Conservation (phyloP, 768 basidiomycete species). For the Tephrocybe sp. region DNA sequence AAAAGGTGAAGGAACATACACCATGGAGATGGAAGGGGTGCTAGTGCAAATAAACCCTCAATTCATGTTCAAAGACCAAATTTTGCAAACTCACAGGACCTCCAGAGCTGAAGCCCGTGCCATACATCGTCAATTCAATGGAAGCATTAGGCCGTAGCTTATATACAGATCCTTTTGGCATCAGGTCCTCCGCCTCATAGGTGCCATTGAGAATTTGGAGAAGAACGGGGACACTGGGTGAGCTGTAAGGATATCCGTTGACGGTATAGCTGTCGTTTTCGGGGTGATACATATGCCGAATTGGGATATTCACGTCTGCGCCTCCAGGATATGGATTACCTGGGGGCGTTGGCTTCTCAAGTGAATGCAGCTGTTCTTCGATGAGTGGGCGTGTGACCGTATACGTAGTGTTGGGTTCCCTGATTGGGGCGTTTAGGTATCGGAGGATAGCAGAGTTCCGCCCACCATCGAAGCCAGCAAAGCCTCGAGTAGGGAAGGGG, state of each 20-base stretch:
- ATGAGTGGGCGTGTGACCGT: no score
- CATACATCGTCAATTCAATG: not conserved
- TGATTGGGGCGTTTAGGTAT: conserved; percentile 40
- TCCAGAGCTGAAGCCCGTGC: no score
- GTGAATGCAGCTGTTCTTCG: no score
- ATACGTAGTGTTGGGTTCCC: conserved; percentile 33
- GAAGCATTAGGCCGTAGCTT: not conserved
- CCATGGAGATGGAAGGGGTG: no score
- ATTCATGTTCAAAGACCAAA: no score
- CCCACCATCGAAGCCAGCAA: conserved; percentile 29
- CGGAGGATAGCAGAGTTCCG: conserved; percentile 52
- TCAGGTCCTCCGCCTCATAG: not conserved
- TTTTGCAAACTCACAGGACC: no score
- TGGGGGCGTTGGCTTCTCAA: not conserved
- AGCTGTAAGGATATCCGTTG: not conserved
- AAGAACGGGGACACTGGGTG: no score
- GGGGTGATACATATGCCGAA: not conserved
- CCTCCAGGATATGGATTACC: not conserved
- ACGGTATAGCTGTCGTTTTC: no score
- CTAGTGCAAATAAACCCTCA: no score
- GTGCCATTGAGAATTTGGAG: not conserved
- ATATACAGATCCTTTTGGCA: not conserved
- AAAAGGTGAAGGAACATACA: no score
- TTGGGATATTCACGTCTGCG: not conserved
- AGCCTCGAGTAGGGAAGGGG: conserved; percentile 16